phyloP scores from a whole-genome alignment of 768 basidiomycete species.

The Ramaria sp. region DNA sequence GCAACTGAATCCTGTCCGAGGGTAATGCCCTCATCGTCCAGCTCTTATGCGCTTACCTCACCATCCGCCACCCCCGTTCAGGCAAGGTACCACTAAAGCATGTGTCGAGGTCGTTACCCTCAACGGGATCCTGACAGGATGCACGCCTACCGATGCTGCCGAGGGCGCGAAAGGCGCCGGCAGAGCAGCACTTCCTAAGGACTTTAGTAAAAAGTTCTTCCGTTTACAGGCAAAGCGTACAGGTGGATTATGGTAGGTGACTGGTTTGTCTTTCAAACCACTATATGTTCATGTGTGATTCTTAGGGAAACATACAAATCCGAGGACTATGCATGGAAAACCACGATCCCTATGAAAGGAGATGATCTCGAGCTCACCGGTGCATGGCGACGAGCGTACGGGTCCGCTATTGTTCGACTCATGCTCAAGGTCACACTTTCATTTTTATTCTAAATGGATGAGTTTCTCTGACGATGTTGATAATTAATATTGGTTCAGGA shows the following conservation, averaged over 20 bases:
- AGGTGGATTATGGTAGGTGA: background rate
- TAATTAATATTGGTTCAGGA: no score
- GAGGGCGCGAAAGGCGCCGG: background rate
- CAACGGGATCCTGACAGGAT: conserved; percentile 4
- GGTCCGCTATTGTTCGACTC: background rate
- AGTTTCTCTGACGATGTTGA: no score
- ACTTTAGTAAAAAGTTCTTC: background rate
- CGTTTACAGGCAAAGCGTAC: background rate
- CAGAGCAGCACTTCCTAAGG: background rate
- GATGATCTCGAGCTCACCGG: conserved; percentile 6
- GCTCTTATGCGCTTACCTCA: background rate
- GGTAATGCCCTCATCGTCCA: background rate
- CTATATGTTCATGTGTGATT: background rate
- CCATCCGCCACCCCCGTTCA: background rate
- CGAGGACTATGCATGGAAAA: conserved; percentile 12
- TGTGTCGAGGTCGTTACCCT: conserved; percentile 12
- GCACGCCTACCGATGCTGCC: background rate
- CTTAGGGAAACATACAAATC: conserved; percentile 2
- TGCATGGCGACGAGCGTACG: background rate
- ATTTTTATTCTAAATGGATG: background rate
- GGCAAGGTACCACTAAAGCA: conserved; percentile 15
- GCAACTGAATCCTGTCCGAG: background rate
- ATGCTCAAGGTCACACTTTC: background rate
- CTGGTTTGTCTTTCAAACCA: background rate
- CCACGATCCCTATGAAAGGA: conserved; percentile 11